Evolutionary conservation across 1,139 yeast species (phyloP).

Genomic region (Yamadazyma buinensis): DNA sequence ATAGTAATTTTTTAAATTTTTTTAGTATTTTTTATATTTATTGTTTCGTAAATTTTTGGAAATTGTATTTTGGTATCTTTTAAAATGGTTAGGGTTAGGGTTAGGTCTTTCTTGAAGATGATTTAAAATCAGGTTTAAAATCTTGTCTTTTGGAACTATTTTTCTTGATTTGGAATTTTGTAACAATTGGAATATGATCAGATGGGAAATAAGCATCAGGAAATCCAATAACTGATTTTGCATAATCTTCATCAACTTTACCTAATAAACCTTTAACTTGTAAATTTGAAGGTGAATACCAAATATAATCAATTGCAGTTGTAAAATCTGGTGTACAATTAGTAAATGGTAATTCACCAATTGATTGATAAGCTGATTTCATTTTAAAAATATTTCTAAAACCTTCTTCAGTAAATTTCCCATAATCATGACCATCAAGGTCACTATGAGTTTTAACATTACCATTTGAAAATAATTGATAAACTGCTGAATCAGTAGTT

Average conservation of each 20-base stretch:
- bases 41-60: too few relatives aligned
- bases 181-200: constrained; percentile 84
- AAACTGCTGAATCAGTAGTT: constrained; percentile 82
- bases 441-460: constrained; percentile 71
- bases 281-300: constrained; percentile 81
- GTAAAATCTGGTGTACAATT: constrained; percentile 92
- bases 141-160: constrained; percentile 31
- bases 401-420: constrained; percentile 86
- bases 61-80: too few relatives aligned
- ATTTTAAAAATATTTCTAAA: constrained; percentile 77
- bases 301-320: constrained; percentile 89
- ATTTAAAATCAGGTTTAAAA: constrained; percentile 51
- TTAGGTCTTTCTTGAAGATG: constrained; percentile 48
- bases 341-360: constrained; percentile 92
- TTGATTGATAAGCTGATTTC: constrained; percentile 77
- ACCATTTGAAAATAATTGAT: constrained; percentile 82
- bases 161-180: constrained; percentile 72
- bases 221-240: constrained; percentile 77
- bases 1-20: background rate
- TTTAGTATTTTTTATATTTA: background rate
- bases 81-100: background rate
- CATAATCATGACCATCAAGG: constrained; percentile 83
- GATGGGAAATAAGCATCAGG: constrained; percentile 95
- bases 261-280: constrained; percentile 87
- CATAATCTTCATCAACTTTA: constrained; percentile 73